Evolutionary conservation across 495 filamentous ascomycete genomes (phyloP).

Genomic region (Tuber melanosporum): DNA sequence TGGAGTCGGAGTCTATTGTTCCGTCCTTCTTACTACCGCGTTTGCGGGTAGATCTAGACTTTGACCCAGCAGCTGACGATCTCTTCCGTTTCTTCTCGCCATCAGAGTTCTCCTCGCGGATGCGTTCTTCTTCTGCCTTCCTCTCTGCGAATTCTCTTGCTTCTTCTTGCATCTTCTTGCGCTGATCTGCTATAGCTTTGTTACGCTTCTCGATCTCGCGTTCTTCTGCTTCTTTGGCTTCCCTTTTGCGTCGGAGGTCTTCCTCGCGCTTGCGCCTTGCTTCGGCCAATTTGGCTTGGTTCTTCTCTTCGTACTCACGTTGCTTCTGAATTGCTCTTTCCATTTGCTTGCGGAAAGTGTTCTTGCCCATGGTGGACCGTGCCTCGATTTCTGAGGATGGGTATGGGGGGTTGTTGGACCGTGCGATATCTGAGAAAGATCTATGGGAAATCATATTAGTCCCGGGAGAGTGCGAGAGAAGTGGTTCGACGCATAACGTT

Average conservation of each 20-base stretch:
- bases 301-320: slow-evolving; percentile 87
- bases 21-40: slow-evolving; percentile 59
- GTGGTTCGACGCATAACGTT: neutral
- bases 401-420: slow-evolving; percentile 79
- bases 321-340: slow-evolving; percentile 76
- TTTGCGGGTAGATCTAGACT: neutral
- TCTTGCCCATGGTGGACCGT: slow-evolving; percentile 90
- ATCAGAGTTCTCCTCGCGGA: slow-evolving; percentile 54
- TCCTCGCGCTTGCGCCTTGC: slow-evolving; percentile 70
- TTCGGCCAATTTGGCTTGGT: slow-evolving; percentile 70
- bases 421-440: slow-evolving; percentile 70
- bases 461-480: neutral
- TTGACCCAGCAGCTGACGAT: slow-evolving; percentile 42
- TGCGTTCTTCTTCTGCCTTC: slow-evolving; percentile 65
- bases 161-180: slow-evolving; percentile 67
- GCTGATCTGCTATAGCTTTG: slow-evolving; percentile 71
- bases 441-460: slow-evolving; percentile 23
- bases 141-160: slow-evolving; percentile 63
- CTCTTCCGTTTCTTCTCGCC: slow-evolving; percentile 66
- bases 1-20: slow-evolving; percentile 50
- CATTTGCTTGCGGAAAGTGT: slow-evolving; percentile 86
- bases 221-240: slow-evolving; percentile 58
- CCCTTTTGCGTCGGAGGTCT: slow-evolving; percentile 66
- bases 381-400: slow-evolving; percentile 83
- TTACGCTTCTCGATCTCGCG: slow-evolving; percentile 63